phyloP scores from a whole-genome alignment of 352 stramenopile genomes.

The Pythium inflatum region DNA sequence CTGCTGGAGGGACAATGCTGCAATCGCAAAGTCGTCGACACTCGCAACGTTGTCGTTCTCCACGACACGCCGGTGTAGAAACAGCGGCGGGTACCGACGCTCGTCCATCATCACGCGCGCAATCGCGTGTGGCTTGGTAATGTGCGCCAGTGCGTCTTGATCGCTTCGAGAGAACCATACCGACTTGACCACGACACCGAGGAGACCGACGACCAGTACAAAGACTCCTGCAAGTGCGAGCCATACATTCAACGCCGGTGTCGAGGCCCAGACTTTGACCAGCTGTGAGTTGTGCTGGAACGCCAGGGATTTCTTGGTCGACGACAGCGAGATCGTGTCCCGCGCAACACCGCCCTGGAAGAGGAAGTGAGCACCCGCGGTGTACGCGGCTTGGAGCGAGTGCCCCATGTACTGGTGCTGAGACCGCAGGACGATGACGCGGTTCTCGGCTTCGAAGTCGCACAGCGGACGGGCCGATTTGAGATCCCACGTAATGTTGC shows the following conservation, averaged over 20 bases:
- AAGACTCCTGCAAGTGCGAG: not conserved
- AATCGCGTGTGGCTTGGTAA: constrained; percentile 5
- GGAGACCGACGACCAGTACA: not conserved
- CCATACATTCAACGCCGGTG: not conserved
- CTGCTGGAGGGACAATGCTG: not conserved
- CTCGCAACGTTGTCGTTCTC: not conserved
- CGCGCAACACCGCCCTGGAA: too few species aligned
- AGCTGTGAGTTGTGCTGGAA: not conserved
- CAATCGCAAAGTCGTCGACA: not conserved
- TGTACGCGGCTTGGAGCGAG: constrained; percentile 8
- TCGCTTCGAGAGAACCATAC: not conserved
- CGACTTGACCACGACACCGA: not conserved
- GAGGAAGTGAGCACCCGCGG: too few species aligned
- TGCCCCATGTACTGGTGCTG: constrained; percentile 18
- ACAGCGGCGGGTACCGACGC: not conserved
- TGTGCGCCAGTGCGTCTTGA: not conserved
- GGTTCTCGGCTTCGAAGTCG: not conserved
- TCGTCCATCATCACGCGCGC: constrained; percentile 15
- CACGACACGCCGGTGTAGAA: not conserved
- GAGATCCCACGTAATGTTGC: not conserved
- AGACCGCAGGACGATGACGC: not conserved
- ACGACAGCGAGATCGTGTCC: not conserved
- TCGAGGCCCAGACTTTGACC: not conserved
- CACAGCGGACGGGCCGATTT: not conserved
- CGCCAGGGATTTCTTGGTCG: not conserved